These are phyloP conservation scores for Colletotrichum liaoningense DNA, from an alignment of 2,329 filamentous ascomycete species.

Conservation along the genomic window DNA sequence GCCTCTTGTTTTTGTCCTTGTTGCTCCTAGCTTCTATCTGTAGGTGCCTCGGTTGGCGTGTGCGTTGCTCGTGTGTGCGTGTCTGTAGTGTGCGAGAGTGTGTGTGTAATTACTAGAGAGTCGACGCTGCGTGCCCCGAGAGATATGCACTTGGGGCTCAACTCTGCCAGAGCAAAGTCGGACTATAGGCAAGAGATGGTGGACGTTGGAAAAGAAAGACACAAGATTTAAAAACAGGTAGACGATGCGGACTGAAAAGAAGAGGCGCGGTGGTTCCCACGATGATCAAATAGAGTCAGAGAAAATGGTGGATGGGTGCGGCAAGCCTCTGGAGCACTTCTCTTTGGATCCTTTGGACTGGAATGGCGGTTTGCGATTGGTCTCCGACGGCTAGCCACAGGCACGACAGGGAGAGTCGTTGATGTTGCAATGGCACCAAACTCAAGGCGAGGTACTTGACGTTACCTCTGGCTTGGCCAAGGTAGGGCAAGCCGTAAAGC, in stretches of 20 bases:
- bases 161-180: slow-evolving; percentile 1
- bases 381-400: slow-evolving; percentile 29
- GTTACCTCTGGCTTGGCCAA: background rate
- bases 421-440: slow-evolving; percentile 29
- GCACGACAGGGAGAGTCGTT: slow-evolving; percentile 34
- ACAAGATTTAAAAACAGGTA: background rate
- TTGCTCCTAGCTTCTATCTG: background rate
- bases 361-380: slow-evolving; percentile 30
- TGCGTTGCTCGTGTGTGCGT: background rate
- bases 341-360: slow-evolving; percentile 29
- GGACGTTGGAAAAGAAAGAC: background rate
- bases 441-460: slow-evolving; percentile 14
- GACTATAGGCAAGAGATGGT: background rate
- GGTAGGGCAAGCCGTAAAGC: slow-evolving; percentile 3
- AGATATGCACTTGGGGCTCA: background rate
- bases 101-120: slow-evolving; percentile 6
- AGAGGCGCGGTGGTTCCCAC: slow-evolving; percentile 12
- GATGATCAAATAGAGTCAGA: slow-evolving; percentile 20
- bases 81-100: slow-evolving; percentile 1
- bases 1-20: background rate
- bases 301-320: slow-evolving; percentile 9
- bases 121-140: background rate
- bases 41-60: slow-evolving; percentile 23
- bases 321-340: slow-evolving; percentile 10
- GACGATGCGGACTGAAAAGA: background rate